These are phyloP conservation scores for Tolypocladium album DNA, from an alignment of 2,329 filamentous ascomycete genomes.

Conservation along the genomic window DNA sequence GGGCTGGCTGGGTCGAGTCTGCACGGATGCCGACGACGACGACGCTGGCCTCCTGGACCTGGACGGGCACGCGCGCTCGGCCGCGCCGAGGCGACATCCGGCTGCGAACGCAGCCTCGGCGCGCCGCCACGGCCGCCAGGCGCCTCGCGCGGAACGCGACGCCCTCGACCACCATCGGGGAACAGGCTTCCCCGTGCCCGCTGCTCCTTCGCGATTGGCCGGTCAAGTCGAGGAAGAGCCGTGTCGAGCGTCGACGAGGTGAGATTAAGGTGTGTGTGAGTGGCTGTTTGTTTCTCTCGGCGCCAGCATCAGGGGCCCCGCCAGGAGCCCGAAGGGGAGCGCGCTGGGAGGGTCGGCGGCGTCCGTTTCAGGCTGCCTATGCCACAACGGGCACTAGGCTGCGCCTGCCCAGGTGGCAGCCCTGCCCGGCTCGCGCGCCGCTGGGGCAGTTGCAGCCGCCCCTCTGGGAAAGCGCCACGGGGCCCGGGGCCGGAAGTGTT, in stretches of 20 bases:
- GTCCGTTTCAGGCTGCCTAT: not conserved
- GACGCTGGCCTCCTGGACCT: too few species aligned
- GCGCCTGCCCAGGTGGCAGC: not conserved
- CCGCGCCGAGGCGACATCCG: not conserved
- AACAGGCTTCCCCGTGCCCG: not conserved
- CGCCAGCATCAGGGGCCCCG: not conserved
- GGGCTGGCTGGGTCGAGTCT: not conserved
- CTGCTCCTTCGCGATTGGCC: constrained; percentile 2
- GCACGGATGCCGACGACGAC: not conserved
- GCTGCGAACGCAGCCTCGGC: not conserved
- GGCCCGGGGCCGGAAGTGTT: not conserved
- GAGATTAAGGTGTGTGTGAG: constrained; percentile 1
- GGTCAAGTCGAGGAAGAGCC: not conserved
- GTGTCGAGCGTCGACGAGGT: not conserved
- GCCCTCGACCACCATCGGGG: not conserved
- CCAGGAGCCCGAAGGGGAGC: not conserved
- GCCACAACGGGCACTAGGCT: not conserved
- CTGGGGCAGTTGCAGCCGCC: not conserved
- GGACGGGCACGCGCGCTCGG: not conserved
- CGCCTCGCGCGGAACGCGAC: not conserved
- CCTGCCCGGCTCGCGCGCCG: not conserved
- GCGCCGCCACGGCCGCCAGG: not conserved
- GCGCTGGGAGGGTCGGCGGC: not conserved
- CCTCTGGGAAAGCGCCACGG: not conserved
- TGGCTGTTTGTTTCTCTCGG: not conserved